These are phyloP conservation scores for Termitomyces sp. DNA, from an alignment of 768 basidiomycete genomes.

Conservation along the genomic window DNA sequence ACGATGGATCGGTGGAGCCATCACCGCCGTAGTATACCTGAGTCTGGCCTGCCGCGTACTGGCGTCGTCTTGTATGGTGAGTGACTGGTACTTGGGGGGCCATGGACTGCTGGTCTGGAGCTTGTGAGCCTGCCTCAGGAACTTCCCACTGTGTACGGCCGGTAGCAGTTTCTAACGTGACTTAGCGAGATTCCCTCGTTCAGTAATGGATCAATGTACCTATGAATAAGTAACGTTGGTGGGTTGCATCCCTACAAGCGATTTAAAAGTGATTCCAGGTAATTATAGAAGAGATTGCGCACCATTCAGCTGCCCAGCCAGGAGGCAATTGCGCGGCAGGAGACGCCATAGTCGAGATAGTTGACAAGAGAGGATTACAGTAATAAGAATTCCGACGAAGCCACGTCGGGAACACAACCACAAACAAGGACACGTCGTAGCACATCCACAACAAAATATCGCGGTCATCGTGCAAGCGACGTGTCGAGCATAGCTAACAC, in stretches of 20 bases:
- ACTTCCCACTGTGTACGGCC: conserved; percentile 88
- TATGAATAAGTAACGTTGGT: conserved; percentile 85
- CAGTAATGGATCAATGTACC: conserved; percentile 44
- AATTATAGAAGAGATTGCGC: conserved; percentile 15
- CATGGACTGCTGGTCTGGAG: conserved; percentile 32
- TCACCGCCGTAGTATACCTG: conserved; percentile 75
- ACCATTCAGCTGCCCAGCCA: conserved; percentile 95
- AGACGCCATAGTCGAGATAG: conserved; percentile 37
- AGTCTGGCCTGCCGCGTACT: conserved; percentile 93
- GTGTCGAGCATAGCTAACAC: background rate
- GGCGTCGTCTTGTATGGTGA: conserved; percentile 65
- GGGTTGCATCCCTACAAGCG: conserved; percentile 61
- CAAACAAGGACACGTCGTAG: conserved; percentile 22
- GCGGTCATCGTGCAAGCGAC: background rate
- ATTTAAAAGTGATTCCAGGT: conserved; percentile 13
- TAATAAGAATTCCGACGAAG: conserved; percentile 8
- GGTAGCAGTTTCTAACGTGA: conserved; percentile 65
- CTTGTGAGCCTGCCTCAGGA: conserved; percentile 23
- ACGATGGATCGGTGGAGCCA: conserved; percentile 38
- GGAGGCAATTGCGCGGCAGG: conserved; percentile 71
- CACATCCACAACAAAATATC: background rate
- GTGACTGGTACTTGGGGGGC: conserved; percentile 40
- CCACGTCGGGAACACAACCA: conserved; percentile 24
- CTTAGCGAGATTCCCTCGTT: conserved; percentile 14
- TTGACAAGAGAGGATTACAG: conserved; percentile 11